phyloP scores from a whole-genome alignment of 768 basidiomycete genomes.

The Phylloporus scabripes region DNA sequence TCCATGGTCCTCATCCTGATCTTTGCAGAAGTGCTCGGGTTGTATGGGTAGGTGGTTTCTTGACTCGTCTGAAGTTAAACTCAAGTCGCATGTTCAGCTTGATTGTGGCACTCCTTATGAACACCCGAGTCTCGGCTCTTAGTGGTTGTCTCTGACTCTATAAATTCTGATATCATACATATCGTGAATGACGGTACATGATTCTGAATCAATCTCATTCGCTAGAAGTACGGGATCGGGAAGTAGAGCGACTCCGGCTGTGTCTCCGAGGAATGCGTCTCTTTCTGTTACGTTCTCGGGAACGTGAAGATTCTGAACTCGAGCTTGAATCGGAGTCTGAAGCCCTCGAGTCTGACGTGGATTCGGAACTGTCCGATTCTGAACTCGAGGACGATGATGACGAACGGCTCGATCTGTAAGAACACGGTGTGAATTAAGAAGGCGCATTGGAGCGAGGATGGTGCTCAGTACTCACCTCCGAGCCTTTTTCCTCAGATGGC shows the following conservation, averaged over 20 bases:
- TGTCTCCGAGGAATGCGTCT: conserved; percentile 33
- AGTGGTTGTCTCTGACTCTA: conserved; percentile 18
- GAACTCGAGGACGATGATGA: conserved; percentile 26
- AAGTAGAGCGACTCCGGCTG: conserved; percentile 20
- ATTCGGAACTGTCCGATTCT: conserved; percentile 20
- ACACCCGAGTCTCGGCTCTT: conserved; percentile 59
- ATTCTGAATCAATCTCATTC: conserved; percentile 11
- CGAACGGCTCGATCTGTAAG: conserved; percentile 31
- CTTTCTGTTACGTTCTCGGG: conserved; percentile 37
- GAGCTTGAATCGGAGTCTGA: conserved; percentile 39
- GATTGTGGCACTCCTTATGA: conserved; percentile 90
- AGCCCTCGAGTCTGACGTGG: conserved; percentile 40
- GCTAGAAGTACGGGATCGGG: conserved; percentile 14
- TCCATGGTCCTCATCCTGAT: conserved; percentile 96
- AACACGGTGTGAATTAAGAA: background rate
- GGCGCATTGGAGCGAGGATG: conserved; percentile 15
- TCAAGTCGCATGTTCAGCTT: conserved; percentile 37
- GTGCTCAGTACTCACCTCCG: conserved; percentile 39
- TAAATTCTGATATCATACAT: conserved; percentile 10
- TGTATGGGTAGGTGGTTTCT: conserved; percentile 62
- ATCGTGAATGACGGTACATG: conserved; percentile 6
- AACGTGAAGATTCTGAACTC: conserved; percentile 42
- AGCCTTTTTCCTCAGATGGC: conserved; percentile 32
- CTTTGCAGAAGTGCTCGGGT: conserved; percentile 84
- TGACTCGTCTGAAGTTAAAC: background rate